Evolutionary conservation across 305 asterid species (phyloP), one percentile per base, ranked within the genome.

Genomic region (Fraxinus sp.): DNA sequence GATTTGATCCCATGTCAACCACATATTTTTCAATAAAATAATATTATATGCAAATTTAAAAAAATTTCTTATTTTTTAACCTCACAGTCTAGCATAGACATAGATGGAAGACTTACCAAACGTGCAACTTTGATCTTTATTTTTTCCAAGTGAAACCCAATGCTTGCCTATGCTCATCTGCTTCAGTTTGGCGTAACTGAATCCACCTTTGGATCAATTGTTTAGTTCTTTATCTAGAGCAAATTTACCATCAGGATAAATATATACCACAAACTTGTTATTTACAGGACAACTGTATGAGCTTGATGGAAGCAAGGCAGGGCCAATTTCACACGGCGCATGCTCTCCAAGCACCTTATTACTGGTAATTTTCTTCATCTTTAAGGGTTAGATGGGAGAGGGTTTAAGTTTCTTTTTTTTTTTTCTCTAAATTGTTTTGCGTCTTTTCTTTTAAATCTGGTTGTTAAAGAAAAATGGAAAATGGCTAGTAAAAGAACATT

Each of bases 281-380:
- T 73, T 41, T 87, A 84, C 88, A 95, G 99, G 98, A 30, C 86
- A 91, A 86, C 91, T 96, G 13, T 94, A 88, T 59, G 99, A 96
- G 91, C 98, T 96, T 76, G 99, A 94, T 70, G 99, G 98, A 86
- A 89, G 97, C 90, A 92, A 84, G 88, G 88, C 94, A 0, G 97
- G 92, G 74, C 97, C 99, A 71, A 87, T 96, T 81, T 84, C 93
- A 70, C 99, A 93, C n/a, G 98, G 99, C 10, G 79, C 97, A 80
- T 92, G 98, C 78, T 90, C 98, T 76, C 81, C 95, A 52, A 26
- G 55, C 88, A 90, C 88, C 81, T 66, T 96, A 85, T 83, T 96
- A 71, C 88, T 86, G 94, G 98, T 94, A 74, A 74, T 41, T 7
- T 20, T 68, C 57, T 59, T 33, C 77, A 64, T 62, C 79, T 59